Evolutionary conservation across 2,329 filamentous ascomycete species (phyloP), one percentile per base, ranked within the genome.

Genomic region (Dactylonectria estremocensis): DNA sequence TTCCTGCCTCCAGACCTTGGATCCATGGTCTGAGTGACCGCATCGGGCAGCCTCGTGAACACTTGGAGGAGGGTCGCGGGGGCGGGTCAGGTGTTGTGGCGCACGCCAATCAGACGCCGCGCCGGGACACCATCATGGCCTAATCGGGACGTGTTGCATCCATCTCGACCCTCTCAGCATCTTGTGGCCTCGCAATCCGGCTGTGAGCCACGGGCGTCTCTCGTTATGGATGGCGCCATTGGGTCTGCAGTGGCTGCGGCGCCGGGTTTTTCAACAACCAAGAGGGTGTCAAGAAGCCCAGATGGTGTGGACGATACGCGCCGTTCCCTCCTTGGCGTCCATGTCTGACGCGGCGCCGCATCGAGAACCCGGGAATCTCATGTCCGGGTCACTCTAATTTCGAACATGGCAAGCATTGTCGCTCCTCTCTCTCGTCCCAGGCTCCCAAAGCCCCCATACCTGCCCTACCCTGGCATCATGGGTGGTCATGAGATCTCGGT

Each of bases 41-140:
- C 68, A 78, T 75, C 75, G 72, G 73, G 62, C 66, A 78, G 76
- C 77, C 77, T 79, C 77, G 77, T 79, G 77, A 77, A 73, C 70
- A 68, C 46, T 9, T 55, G 60, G 60, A 72, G 74, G 75, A 76
- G 77, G 76, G 72, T 74, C 73, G 71, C 66, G 69, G 67, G 73
- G 73, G 69, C 66, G 68, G 71, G 80, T 83, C 81, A 83, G 77
- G 79, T 83, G 82, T 61, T 77, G 74, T 76, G 75, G 71, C 77
- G 73, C 72, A 77, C 68, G 64, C 81, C 82, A 83, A 83, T 83
- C 69, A 77, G 28, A n/a, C 55, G 37, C 16, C 18, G 16, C 40
- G 43, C 52, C 67, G 35, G 66, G 61, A 62, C 76, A 77, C 76
- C 76, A 74, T 67, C 54, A 64, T n/a, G 45, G 11, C 20, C 33